A percentile compares a stretch with the other conserved stretches of the same genome.
Conservation (phyloP, 495 filamentous ascomycete species). For the Trichoderma gamsii region DNA sequence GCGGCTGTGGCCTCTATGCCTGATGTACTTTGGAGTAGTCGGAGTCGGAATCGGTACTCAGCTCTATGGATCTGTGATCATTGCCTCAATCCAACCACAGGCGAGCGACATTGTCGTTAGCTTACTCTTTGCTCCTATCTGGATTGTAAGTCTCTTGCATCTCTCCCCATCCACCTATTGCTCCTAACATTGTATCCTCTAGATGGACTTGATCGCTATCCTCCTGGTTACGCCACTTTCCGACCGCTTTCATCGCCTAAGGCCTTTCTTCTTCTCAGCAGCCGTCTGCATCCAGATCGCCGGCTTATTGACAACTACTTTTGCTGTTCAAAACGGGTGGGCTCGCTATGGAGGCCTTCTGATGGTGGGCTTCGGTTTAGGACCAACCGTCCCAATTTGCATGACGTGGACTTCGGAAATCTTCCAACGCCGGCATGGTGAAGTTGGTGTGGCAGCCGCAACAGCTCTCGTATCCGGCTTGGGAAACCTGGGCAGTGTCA, state of each 20-base stretch:
- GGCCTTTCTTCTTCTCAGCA: constrained; percentile 75
- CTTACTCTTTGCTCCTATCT: constrained; percentile 82
- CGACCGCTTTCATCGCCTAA: constrained; percentile 77
- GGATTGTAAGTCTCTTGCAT: constrained; percentile 58
- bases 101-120: constrained; percentile 71
- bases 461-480: constrained; percentile 78
- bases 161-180: constrained; percentile 5
- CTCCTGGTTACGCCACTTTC: constrained; percentile 78
- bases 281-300: constrained; percentile 74
- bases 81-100: constrained; percentile 64
- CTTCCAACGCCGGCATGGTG: constrained; percentile 82
- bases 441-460: constrained; percentile 87
- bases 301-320: constrained; percentile 73
- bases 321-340: constrained; percentile 68
- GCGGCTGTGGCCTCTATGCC: constrained; percentile 73
- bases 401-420: constrained; percentile 93
- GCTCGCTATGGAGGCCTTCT: constrained; percentile 82
- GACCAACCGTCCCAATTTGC: constrained; percentile 83
- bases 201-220: constrained; percentile 86
- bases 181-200: background rate
- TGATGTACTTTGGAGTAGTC: constrained; percentile 95
- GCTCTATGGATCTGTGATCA: constrained; percentile 80
- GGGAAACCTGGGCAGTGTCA: constrained; percentile 77
- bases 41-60: constrained; percentile 87
- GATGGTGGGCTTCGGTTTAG: constrained; percentile 84